These are phyloP conservation scores for Alternaria sp. DNA, from an alignment of 2,329 filamentous ascomycete species.

Conservation along the genomic window DNA sequence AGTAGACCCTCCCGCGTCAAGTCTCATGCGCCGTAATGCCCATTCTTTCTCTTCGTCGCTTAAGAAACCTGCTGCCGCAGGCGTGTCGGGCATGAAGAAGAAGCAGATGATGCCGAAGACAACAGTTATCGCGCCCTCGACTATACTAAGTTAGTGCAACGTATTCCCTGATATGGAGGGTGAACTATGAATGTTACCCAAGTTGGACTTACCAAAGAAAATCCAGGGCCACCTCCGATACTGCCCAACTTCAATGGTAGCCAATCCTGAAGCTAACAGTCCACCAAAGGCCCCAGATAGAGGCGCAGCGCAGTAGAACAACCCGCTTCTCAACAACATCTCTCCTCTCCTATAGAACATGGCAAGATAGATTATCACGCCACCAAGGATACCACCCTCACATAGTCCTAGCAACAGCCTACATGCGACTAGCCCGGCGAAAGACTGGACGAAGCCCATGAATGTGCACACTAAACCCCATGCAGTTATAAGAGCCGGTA, in stretches of 20 bases:
- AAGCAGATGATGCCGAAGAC: slow-evolving; percentile 56
- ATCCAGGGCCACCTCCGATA: slow-evolving; percentile 51
- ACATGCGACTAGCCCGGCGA: slow-evolving; percentile 51
- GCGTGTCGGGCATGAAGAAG: slow-evolving; percentile 62
- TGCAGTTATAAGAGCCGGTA: slow-evolving; percentile 50
- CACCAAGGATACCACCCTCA: slow-evolving; percentile 53
- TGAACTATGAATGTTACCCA: neutral
- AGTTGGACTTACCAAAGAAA: slow-evolving; percentile 26
- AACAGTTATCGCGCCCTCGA: slow-evolving; percentile 42
- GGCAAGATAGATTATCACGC: slow-evolving; percentile 53
- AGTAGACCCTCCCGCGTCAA: slow-evolving; percentile 38
- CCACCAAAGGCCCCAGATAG: slow-evolving; percentile 54
- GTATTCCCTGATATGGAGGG: slow-evolving; percentile 4
- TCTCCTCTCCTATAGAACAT: slow-evolving; percentile 55
- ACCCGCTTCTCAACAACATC: slow-evolving; percentile 51
- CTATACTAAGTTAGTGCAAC: slow-evolving; percentile 35
- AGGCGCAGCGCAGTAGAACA: slow-evolving; percentile 51
- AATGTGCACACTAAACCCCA: slow-evolving; percentile 53
- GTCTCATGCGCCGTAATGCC: slow-evolving; percentile 37
- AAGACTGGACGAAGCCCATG: slow-evolving; percentile 54
- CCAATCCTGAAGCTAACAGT: slow-evolving; percentile 54
- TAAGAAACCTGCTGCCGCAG: slow-evolving; percentile 45
- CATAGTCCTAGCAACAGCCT: slow-evolving; percentile 53
- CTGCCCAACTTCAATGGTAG: slow-evolving; percentile 47
- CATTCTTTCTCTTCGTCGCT: slow-evolving; percentile 38